Percentiles rank a stretch among this genome's conserved stretches.
These are phyloP conservation scores for Boehmeria nivea DNA, from an alignment of 306 rosid genomes.

Conservation along the genomic window DNA sequence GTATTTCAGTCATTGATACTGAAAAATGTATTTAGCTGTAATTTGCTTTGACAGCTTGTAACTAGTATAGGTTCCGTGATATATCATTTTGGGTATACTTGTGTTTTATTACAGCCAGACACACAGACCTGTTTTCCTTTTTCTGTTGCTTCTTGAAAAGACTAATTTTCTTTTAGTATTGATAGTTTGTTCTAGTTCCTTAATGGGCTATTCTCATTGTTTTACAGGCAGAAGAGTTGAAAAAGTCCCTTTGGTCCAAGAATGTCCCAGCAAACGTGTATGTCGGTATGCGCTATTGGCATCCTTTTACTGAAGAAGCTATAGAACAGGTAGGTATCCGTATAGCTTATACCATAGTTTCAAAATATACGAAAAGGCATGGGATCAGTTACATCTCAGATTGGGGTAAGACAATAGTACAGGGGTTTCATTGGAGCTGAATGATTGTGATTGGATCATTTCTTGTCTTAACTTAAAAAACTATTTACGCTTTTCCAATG, in stretches of 20 bases:
- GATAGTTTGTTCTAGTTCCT: not conserved
- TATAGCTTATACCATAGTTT: slow-evolving; percentile 6
- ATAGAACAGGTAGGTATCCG: slow-evolving; percentile 52
- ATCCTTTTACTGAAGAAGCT: slow-evolving; percentile 91
- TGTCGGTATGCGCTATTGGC: slow-evolving; percentile 99
- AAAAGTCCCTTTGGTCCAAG: slow-evolving; percentile 61
- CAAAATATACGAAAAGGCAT: no score
- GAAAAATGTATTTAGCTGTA: not conserved
- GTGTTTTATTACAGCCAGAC: no score
- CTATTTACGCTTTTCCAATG: no score
- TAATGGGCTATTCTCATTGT: slow-evolving; percentile 5
- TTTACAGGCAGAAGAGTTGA: slow-evolving; percentile 65
- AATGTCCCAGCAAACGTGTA: slow-evolving; percentile 73
- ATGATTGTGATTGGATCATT: not conserved
- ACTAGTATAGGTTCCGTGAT: no score
- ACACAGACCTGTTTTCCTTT: no score
- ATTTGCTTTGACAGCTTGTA: not conserved
- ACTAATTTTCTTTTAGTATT: not conserved
- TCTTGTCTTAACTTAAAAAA: no score
- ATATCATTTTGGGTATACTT: no score
- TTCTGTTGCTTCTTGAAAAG: not conserved
- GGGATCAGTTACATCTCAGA: no score
- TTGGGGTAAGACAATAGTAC: not conserved
- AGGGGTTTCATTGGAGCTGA: not conserved
- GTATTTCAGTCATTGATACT: not conserved